Base-by-base conservation (phyloP, 345 rosid species). In the Populus alba region DNA sequence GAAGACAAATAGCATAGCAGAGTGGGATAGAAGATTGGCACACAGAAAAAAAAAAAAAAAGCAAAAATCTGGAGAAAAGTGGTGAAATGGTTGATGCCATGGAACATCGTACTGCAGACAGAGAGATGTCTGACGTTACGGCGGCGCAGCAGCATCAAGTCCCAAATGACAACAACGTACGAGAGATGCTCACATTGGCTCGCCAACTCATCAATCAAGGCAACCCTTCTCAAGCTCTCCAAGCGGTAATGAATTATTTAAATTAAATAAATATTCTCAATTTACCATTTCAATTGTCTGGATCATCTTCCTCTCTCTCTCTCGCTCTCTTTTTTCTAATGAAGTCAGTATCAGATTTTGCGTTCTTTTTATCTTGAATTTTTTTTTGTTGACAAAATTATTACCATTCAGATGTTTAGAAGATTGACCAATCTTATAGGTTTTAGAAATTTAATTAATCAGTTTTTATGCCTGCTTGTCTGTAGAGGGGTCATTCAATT, bases 181-280 rank as follows among this genome's bases (percentile, higher is more conserved):
- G 77, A 75, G 91, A 89, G 80, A 77, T 92, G 25, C 90, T 94
- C 77, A 27, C 90, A 53, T 80, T 84, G 75, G 98, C 98, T 74
- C 94, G 93, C 75, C 88, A 81, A 63, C 92, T 91, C 80, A 83
- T 91, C 84, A 80, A 86, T 81, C 88, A 91, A 83, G 98, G 98
- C 70, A 84, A 91, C 59, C 98, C 97, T 55, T 84, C 97, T 23
- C 88, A 92, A 87, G 98, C 98, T 79, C 98, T 96, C 57, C 97
- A 90, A 83, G 90, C 92, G 90, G 99, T 96, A 86, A 76, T 70
- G 43, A 20, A 55, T 59, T 7, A 38, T 38, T 41, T 41, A 41
- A 41, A 41, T 41, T 41, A 41, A 11, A 41, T 10, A 41, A 41
- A 41, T 47, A 47, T 47, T 47, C 18, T 47, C 53, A 47, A 12